phyloP scores from a whole-genome alignment of 1,284 basidiomycete species.

The Trichosporon sp. region DNA sequence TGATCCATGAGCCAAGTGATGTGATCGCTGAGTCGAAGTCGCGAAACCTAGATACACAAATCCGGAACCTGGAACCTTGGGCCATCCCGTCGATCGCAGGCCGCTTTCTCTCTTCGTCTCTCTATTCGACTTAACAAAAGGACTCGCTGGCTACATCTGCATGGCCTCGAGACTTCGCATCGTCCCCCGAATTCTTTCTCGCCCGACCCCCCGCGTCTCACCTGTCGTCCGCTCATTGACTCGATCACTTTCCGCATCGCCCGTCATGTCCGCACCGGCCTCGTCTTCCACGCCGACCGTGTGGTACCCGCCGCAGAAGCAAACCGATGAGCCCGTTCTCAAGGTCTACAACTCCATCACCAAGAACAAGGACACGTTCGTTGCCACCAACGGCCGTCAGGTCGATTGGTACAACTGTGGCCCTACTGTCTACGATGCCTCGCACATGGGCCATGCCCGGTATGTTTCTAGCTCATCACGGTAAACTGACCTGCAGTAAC shows the following conservation, averaged over 20 bases:
- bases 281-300: slow-evolving; percentile 44
- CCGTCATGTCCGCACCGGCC: slow-evolving; percentile 37
- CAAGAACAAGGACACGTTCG: slow-evolving; percentile 84
- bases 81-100: neutral
- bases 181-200: neutral
- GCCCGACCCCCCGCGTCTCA: neutral
- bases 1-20: slow-evolving; percentile 9
- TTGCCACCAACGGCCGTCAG: slow-evolving; percentile 75
- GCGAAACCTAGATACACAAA: slow-evolving; percentile 15
- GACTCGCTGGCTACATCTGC: neutral
- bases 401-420: slow-evolving; percentile 99
- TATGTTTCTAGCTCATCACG: slow-evolving; percentile 53
- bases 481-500: slow-evolving; percentile 65
- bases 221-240: neutral
- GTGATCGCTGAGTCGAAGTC: slow-evolving; percentile 18
- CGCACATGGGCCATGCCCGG: slow-evolving; percentile 99
- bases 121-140: neutral
- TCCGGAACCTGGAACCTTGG: neutral
- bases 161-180: slow-evolving; percentile 12
- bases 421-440: slow-evolving; percentile 98
- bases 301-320: slow-evolving; percentile 51
- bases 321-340: slow-evolving; percentile 59
- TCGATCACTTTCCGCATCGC: slow-evolving; percentile 31
- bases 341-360: slow-evolving; percentile 95
- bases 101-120: neutral